Conservation (phyloP, 805 yeast genomes). For the Candida taoyuanica region DNA sequence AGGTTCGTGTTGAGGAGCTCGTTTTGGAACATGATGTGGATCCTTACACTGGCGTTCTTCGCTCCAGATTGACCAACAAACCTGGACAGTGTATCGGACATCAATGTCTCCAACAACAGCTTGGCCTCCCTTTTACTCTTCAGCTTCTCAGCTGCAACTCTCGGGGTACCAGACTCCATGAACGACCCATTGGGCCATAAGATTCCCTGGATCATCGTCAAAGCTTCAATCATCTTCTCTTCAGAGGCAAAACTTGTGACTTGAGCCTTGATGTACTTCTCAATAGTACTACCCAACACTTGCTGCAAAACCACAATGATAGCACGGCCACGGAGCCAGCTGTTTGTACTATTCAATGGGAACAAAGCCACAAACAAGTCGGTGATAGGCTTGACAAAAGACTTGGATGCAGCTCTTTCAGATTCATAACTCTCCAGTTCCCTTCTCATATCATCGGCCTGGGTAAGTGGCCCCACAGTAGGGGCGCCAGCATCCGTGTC, state of each 20-base stretch:
- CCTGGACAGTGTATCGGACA: slow-evolving; percentile 62
- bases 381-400: slow-evolving; percentile 78
- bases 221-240: slow-evolving; percentile 39
- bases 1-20: slow-evolving; percentile 64
- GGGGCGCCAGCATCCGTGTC: background rate
- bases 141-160: slow-evolving; percentile 48
- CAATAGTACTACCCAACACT: slow-evolving; percentile 82
- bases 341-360: slow-evolving; percentile 55
- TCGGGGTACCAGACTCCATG: slow-evolving; percentile 38
- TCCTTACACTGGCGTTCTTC: slow-evolving; percentile 50
- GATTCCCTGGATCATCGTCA: slow-evolving; percentile 28
- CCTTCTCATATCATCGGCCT: slow-evolving; percentile 45
- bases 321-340: slow-evolving; percentile 85
- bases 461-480: slow-evolving; percentile 9
- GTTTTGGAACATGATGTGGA: slow-evolving; percentile 71
- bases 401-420: slow-evolving; percentile 25
- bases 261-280: slow-evolving; percentile 43
- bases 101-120: slow-evolving; percentile 48
- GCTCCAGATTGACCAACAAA: slow-evolving; percentile 70
- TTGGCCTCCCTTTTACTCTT: slow-evolving; percentile 55
- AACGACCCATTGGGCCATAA: slow-evolving; percentile 54
- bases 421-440: slow-evolving; percentile 44
- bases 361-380: slow-evolving; percentile 70
- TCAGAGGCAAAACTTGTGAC: slow-evolving; percentile 39
- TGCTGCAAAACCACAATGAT: slow-evolving; percentile 78